These are phyloP conservation scores for Macrolepiota fuliginosa DNA, from an alignment of 768 basidiomycete genomes.

Conservation along the genomic window DNA sequence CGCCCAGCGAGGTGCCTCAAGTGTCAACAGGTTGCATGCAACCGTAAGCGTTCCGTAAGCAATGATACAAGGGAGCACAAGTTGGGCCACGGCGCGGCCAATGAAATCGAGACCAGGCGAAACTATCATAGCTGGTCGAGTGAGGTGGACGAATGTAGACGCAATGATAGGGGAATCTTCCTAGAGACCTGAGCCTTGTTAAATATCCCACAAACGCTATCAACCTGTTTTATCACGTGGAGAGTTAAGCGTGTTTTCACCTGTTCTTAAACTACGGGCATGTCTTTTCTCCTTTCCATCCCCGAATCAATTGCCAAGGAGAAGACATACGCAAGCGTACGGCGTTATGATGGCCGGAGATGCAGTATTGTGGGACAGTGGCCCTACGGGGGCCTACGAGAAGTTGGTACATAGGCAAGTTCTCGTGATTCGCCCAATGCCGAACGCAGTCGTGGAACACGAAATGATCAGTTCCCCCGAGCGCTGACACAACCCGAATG, in stretches of 20 bases:
- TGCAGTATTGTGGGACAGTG: not conserved
- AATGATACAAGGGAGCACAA: not conserved
- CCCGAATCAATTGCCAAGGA: not conserved
- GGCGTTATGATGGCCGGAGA: not conserved
- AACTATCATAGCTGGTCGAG: not conserved
- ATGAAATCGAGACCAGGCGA: slow-evolving; percentile 7
- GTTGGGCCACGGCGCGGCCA: not conserved
- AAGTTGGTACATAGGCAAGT: no score
- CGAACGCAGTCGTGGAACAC: no score
- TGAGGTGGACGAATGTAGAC: not conserved
- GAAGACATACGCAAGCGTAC: not conserved
- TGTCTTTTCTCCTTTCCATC: not conserved
- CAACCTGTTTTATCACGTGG: not conserved
- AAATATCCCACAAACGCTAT: not conserved
- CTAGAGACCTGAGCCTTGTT: no score
- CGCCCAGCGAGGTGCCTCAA: not conserved
- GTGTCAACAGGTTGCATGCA: not conserved
- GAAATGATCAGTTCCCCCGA: not conserved
- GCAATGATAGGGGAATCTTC: not conserved
- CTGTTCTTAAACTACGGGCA: not conserved
- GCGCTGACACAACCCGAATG: not conserved
- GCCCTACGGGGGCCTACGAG: not conserved
- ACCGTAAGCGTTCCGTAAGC: not conserved
- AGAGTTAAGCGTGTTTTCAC: not conserved
- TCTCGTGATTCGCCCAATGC: no score